A percentile compares a stretch with the other conserved stretches of the same genome.
These are phyloP conservation scores for Colletotrichum destructivum DNA, from an alignment of 2,329 filamentous ascomycete genomes.

Conservation along the genomic window DNA sequence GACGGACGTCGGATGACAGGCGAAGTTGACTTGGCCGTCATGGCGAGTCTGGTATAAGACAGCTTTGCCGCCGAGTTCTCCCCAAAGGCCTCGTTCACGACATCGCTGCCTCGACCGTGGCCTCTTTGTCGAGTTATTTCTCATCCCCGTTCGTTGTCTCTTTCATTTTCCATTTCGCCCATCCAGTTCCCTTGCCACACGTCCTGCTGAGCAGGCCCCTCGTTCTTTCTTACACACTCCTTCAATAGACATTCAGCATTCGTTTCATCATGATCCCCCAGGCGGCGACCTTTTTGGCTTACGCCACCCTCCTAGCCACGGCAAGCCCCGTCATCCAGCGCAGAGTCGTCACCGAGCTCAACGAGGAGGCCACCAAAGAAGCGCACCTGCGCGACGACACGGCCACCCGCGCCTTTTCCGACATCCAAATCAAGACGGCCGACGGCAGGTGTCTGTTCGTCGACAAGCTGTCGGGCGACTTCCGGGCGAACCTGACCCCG, in stretches of 20 bases:
- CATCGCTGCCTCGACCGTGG: conserved; percentile 20
- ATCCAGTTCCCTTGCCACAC: conserved; percentile 34
- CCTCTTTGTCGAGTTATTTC: conserved; percentile 42
- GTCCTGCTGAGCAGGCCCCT: conserved; percentile 51
- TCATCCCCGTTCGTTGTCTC: conserved; percentile 43
- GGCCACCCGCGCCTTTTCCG: conserved; percentile 60
- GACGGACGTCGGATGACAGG: conserved; percentile 1
- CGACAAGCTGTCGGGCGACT: conserved; percentile 63
- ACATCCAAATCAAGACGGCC: conserved; percentile 61
- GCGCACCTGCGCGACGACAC: conserved; percentile 61
- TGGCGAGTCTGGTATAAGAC: conserved; percentile 34
- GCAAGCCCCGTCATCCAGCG: conserved; percentile 49
- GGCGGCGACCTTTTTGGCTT: conserved; percentile 47
- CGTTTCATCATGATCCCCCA: conserved; percentile 44
- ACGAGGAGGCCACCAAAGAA: conserved; percentile 60
- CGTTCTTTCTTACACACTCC: conserved; percentile 32
- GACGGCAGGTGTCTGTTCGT: conserved; percentile 63
- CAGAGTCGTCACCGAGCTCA: conserved; percentile 57
- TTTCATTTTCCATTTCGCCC: conserved; percentile 15
- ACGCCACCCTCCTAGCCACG: conserved; percentile 46
- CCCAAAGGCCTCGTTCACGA: not conserved
- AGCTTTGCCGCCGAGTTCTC: conserved; percentile 1
- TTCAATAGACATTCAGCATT: not conserved
- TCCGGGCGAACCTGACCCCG: conserved; percentile 63
- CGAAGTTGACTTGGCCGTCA: not conserved